Percentiles rank a stretch among this genome's conserved stretches.
These are phyloP conservation scores for Sicyos edulis DNA, from an alignment of 306 rosid species.

Conservation along the genomic window DNA sequence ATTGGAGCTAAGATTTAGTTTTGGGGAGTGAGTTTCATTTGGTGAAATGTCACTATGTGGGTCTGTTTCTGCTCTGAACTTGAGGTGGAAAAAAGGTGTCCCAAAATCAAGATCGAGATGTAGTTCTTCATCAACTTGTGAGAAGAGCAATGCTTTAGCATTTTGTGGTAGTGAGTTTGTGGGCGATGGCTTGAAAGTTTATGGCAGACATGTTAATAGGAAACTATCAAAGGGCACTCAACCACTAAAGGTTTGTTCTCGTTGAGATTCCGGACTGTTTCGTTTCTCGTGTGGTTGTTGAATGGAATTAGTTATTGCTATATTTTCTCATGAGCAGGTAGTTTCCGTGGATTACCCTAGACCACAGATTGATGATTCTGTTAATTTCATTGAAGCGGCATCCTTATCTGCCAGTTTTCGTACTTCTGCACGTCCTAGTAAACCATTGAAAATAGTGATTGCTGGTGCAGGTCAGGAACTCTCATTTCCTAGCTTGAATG, in stretches of 20 bases:
- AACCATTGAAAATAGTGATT: slow-evolving; percentile 68
- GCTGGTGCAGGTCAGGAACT: slow-evolving; percentile 83
- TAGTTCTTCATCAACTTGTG: slow-evolving; percentile 22
- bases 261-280: background rate
- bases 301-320: slow-evolving; percentile 9
- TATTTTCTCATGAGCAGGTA: slow-evolving; percentile 30
- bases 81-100: slow-evolving; percentile 31
- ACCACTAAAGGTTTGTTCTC: slow-evolving; percentile 45
- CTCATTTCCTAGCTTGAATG: background rate
- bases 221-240: slow-evolving; percentile 30
- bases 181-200: slow-evolving; percentile 35
- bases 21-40: slow-evolving; percentile 15
- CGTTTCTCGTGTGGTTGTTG: slow-evolving; percentile 2
- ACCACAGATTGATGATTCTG: slow-evolving; percentile 71
- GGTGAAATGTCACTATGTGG: slow-evolving; percentile 53
- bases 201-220: slow-evolving; percentile 26
- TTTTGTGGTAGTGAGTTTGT: slow-evolving; percentile 42
- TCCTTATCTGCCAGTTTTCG: slow-evolving; percentile 72
- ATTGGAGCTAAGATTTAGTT: slow-evolving; percentile 15
- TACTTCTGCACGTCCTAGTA: slow-evolving; percentile 52
- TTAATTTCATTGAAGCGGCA: slow-evolving; percentile 76
- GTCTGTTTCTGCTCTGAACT: slow-evolving; percentile 48
- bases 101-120: slow-evolving; percentile 24
- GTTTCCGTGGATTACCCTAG: slow-evolving; percentile 86
- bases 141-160: slow-evolving; percentile 36